Percentiles rank a stretch among this genome's conserved stretches.
phyloP scores from a whole-genome alignment of 768 basidiomycete genomes.

The Leccinum broughii region DNA sequence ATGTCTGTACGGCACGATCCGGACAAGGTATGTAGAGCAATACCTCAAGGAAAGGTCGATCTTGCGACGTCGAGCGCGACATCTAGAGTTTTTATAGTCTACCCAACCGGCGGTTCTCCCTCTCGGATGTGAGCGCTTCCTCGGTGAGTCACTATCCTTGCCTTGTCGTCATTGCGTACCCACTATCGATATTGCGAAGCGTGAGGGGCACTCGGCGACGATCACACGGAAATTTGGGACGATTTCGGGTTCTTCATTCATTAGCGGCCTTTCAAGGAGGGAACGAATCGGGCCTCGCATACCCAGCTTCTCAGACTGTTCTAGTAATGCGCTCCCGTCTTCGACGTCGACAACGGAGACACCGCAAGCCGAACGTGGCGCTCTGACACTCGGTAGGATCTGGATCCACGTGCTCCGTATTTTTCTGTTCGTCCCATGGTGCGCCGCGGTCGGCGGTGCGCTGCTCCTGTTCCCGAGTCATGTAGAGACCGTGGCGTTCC shows the following conservation, averaged over 20 bases:
- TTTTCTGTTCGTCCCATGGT: slow-evolving; percentile 38
- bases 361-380: background rate
- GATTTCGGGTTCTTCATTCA: slow-evolving; percentile 23
- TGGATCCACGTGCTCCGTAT: slow-evolving; percentile 12
- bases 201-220: background rate
- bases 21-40: slow-evolving; percentile 26
- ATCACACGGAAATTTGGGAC: slow-evolving; percentile 27
- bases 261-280: slow-evolving; percentile 7
- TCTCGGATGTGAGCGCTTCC: slow-evolving; percentile 21
- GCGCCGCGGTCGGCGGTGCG: slow-evolving; percentile 34
- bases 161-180: background rate
- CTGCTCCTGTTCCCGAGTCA: slow-evolving; percentile 32
- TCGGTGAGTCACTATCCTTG: slow-evolving; percentile 14
- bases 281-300: slow-evolving; percentile 14
- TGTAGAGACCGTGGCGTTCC: slow-evolving; percentile 31
- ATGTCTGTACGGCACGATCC: slow-evolving; percentile 26
- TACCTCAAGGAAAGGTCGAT: background rate
- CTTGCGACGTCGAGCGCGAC: background rate
- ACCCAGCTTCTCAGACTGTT: slow-evolving; percentile 12
- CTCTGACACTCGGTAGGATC: background rate
- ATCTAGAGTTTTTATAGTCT: slow-evolving; percentile 28
- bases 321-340: background rate
- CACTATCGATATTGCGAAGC: background rate
- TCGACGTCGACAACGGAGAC: background rate
- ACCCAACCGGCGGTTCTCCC: slow-evolving; percentile 33